These are phyloP conservation scores for Excoecaria agallocha DNA, from an alignment of 345 rosid genomes.

Conservation along the genomic window DNA sequence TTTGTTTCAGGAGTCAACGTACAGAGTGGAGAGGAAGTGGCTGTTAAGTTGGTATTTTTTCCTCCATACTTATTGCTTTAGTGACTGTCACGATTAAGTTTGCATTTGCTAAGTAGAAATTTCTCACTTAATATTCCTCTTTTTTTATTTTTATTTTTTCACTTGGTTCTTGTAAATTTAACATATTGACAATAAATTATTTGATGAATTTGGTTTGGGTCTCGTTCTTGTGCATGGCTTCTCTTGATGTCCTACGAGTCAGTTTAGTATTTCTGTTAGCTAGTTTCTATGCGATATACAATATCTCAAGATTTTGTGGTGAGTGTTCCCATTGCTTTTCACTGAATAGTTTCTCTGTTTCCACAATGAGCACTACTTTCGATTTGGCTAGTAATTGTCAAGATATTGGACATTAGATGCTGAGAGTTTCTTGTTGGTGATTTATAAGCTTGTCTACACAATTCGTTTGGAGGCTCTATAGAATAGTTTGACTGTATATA, in stretches of 20 bases:
- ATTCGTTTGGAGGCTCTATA: not conserved
- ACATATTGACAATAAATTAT: not conserved
- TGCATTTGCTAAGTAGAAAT: not conserved
- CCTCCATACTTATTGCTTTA: not conserved
- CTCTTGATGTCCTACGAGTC: not conserved
- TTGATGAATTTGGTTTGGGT: not conserved
- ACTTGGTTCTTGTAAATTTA: slow-evolving; percentile 1
- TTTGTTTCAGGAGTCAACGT: slow-evolving; percentile 55
- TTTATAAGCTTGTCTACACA: not conserved
- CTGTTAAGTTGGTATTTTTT: slow-evolving; percentile 62
- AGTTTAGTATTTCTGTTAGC: not conserved
- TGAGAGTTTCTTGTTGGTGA: not conserved
- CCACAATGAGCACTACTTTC: not conserved
- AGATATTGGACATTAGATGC: not conserved
- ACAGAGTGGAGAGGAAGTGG: slow-evolving; percentile 79
- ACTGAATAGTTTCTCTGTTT: not conserved
- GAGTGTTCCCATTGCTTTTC: not conserved
- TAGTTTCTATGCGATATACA: not conserved
- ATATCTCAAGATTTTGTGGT: not conserved
- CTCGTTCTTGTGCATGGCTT: not conserved
- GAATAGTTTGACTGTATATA: not conserved
- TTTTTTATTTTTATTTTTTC: not conserved
- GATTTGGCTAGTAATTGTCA: not conserved
- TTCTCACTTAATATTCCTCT: not conserved
- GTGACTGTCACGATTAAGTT: not conserved